Evolutionary conservation across 2,329 filamentous ascomycete species (phyloP), one percentile per base, ranked within the genome.

Genomic region (Chaetomium sp.): DNA sequence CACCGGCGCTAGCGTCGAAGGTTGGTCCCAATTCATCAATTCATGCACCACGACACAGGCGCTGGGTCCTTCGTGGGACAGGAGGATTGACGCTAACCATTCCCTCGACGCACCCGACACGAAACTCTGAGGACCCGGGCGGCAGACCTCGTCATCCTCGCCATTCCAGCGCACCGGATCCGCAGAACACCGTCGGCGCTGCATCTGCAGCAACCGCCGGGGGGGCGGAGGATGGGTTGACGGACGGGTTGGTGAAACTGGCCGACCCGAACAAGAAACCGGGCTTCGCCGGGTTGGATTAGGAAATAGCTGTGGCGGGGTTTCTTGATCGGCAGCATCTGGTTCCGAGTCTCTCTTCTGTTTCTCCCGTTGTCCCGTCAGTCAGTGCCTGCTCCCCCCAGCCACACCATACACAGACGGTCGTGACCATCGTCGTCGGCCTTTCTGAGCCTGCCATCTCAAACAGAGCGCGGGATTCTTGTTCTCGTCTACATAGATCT

Each of bases 21-120:
- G 42, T n/a, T n/a, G n/a, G n/a, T 57, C 45, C 62, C 56, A 49
- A 54, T 59, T 47, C 45, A 47, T 47, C 45, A 47, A 47, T 47
- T 63, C 61, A 63, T 63, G 61, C 61, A 45, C 16, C 35, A 35
- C 47, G 47, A 63, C 54, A 16, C 56, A 6, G 13, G 31, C 23
- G 9, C 38, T 29, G 56, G 56, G 49, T 60, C 31, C 47, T 53
- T 53, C 35, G 35, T 38, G 57, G 57, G 45, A 33, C 4, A n/a
- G 47, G 49, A 42, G 31, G 49, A 53, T 51, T 60, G 51, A 27
- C 35, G 42, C 25, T 56, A 56, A 38, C 35, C n/a, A 1, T 10
- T 49, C 31, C 19, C 51, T 33, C 21, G 10, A 9, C 16, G 10
- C 23, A n/a, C 21, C 38, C 29, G 51, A 53, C 51, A 62, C n/a